Percentiles rank a stretch among this genome's conserved stretches.
These are phyloP conservation scores for Cetraspora pellucida DNA, from an alignment of 192 early-diverging fungal species.

Conservation along the genomic window DNA sequence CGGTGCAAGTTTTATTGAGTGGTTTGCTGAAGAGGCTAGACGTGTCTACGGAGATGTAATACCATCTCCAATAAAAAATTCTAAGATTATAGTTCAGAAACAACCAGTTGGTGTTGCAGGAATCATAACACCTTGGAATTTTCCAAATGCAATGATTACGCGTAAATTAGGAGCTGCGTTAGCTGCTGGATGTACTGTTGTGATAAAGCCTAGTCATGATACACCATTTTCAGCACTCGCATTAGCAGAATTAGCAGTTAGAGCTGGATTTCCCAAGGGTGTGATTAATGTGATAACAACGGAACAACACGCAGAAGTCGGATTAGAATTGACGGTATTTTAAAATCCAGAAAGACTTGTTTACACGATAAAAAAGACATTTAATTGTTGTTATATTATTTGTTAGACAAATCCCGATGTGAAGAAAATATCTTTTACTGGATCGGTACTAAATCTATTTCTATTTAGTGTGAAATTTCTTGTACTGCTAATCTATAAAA, in stretches of 20 bases:
- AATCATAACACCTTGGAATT: conserved; percentile 77
- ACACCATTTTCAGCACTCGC: conserved; percentile 60
- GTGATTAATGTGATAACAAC: conserved; percentile 71
- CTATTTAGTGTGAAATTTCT: background rate
- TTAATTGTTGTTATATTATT: conserved; percentile 29
- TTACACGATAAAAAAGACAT: background rate
- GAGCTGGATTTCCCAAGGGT: conserved; percentile 66
- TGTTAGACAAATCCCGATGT: conserved; percentile 56
- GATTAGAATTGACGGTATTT: conserved; percentile 43
- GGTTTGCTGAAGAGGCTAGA: conserved; percentile 87
- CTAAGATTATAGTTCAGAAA: conserved; percentile 69
- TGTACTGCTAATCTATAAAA: background rate
- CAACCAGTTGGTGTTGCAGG: conserved; percentile 80
- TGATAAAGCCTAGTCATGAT: conserved; percentile 70
- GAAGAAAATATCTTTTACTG: conserved; percentile 78
- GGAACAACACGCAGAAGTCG: conserved; percentile 56
- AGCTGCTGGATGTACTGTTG: conserved; percentile 74
- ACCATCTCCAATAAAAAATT: conserved; percentile 54
- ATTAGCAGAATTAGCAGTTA: conserved; percentile 52
- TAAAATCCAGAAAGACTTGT: background rate
- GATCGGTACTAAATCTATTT: conserved; percentile 54
- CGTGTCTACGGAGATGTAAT: conserved; percentile 77
- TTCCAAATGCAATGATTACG: conserved; percentile 85
- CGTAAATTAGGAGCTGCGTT: conserved; percentile 75
- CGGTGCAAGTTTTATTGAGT: conserved; percentile 69